These are phyloP conservation scores for Coemansia sp. DNA, from an alignment of 192 early-diverging fungal genomes.

Conservation along the genomic window DNA sequence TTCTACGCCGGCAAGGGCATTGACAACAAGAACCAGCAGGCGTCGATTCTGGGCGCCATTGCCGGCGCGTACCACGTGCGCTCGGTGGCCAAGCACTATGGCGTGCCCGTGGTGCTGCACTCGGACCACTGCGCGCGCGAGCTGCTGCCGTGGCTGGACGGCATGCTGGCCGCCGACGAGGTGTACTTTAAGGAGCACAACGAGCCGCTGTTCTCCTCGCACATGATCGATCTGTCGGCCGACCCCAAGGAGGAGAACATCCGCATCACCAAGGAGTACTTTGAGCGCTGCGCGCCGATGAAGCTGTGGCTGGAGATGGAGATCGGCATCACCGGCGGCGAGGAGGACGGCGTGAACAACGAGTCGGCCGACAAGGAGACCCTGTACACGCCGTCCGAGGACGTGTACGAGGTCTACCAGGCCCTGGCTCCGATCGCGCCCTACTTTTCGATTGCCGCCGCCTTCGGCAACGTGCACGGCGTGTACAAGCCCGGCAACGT, in stretches of 20 bases:
- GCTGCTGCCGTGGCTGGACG: slow-evolving; percentile 96
- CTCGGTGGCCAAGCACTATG: slow-evolving; percentile 77
- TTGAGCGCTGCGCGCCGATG: slow-evolving; percentile 86
- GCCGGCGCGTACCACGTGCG: slow-evolving; percentile 86
- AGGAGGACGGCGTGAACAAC: slow-evolving; percentile 99
- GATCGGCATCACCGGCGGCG: slow-evolving; percentile 97
- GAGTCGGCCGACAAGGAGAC: slow-evolving; percentile 82
- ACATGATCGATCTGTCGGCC: slow-evolving; percentile 97
- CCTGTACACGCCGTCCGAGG: slow-evolving; percentile 94
- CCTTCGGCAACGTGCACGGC: slow-evolving; percentile 94
- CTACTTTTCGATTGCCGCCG: slow-evolving; percentile 94
- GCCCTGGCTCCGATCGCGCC: slow-evolving; percentile 80
- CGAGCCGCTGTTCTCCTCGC: slow-evolving; percentile 95
- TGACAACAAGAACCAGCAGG: slow-evolving; percentile 81
- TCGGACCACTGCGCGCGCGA: slow-evolving; percentile 97
- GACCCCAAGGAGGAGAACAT: slow-evolving; percentile 95
- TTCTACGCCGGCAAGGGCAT: slow-evolving; percentile 94
- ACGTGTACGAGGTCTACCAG: slow-evolving; percentile 92
- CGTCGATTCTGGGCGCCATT: slow-evolving; percentile 84
- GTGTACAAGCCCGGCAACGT: slow-evolving; percentile 97
- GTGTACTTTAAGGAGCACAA: slow-evolving; percentile 88
- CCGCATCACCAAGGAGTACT: slow-evolving; percentile 80
- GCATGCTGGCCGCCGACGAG: slow-evolving; percentile 93
- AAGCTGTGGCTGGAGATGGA: slow-evolving; percentile 94
- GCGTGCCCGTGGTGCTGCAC: slow-evolving; percentile 74